Evolutionary conservation across 768 basidiomycete genomes (phyloP), one percentile per base, ranked within the genome.

Genomic region (Pisolithus microcarpus): DNA sequence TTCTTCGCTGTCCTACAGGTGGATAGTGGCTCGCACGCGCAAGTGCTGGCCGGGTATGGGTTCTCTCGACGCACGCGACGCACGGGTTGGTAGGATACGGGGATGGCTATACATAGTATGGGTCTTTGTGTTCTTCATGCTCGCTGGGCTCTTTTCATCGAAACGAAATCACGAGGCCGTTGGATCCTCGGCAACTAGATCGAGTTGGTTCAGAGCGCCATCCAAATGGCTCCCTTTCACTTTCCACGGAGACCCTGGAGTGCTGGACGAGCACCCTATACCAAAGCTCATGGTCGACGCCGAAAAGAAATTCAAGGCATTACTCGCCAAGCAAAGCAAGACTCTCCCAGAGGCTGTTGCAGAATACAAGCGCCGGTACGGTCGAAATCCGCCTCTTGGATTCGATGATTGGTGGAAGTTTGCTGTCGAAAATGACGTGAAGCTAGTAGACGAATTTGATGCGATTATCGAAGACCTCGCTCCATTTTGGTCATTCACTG

Each of bases 401-500:
- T 99, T 98, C 56, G 94, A 92, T 62, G 70, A 77, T 26, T 97
- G 95, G 95, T 95, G 83, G 79, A 63, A 68, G 42, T 97, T 91
- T 66, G 87, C 85, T 13, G 70, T 77, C 64, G 72, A 80, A 51
- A 78, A 91, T 66, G 69, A 78, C 6, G 84, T 89, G 43, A 79
- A 82, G 58, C 80, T 98, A 69, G 73, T 87, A 5, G 95, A 98
- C 65, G 95, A 98, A 64, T 97, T 91, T 60, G 90, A 91, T 52
- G 76, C 78, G 5, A 74, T 95, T n/a, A 62, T 79, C 31, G 73
- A 76, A 48, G 95, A 98, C 63, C 69, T 99, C 46, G 80, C 76
- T 21, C 93, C 94, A 1, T 98, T 93, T 66, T 91, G 87, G 84
- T 65, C 75, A 7, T 61, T 96, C 36, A 72, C 77, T 7, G 85